phyloP scores from a whole-genome alignment of 805 yeast genomes.

The Saccharomycopsis fermentans region DNA sequence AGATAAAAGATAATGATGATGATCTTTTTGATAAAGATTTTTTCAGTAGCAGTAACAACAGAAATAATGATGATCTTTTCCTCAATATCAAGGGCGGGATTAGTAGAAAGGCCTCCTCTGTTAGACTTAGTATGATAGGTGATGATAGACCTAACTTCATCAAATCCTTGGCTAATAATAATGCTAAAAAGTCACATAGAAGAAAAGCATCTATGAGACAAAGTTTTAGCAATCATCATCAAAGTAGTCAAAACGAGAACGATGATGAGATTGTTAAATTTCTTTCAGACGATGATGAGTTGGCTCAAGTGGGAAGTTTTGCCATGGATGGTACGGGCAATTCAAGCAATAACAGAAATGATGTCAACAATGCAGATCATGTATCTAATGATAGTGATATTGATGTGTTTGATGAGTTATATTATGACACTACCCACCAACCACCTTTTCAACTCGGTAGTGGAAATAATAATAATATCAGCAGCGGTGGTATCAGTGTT shows the following conservation, averaged over 20 bases:
- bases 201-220: not conserved
- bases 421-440: slow-evolving; percentile 12
- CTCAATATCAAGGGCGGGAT: not conserved
- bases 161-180: not conserved
- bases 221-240: not conserved
- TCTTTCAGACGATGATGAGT: slow-evolving; percentile 25
- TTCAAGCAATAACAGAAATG: slow-evolving; percentile 19
- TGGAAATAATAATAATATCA: slow-evolving; percentile 9
- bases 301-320: slow-evolving; percentile 14
- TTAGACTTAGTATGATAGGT: not conserved
- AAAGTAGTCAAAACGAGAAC: slow-evolving; percentile 24
- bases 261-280: slow-evolving; percentile 25
- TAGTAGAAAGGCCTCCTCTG: not conserved
- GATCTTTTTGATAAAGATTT: slow-evolving; percentile 1
- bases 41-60: not conserved
- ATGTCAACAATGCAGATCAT: slow-evolving; percentile 22
- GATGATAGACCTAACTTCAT: not conserved
- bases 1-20: slow-evolving; percentile 11
- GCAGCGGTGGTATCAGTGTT: slow-evolving; percentile 10
- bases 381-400: slow-evolving; percentile 22
- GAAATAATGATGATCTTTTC: not conserved
- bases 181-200: not conserved
- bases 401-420: slow-evolving; percentile 20
- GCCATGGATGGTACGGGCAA: slow-evolving; percentile 24
- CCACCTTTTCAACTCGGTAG: slow-evolving; percentile 19